These are phyloP conservation scores for Dacryopinax spathularia DNA, from an alignment of 768 basidiomycete species.

Conservation along the genomic window DNA sequence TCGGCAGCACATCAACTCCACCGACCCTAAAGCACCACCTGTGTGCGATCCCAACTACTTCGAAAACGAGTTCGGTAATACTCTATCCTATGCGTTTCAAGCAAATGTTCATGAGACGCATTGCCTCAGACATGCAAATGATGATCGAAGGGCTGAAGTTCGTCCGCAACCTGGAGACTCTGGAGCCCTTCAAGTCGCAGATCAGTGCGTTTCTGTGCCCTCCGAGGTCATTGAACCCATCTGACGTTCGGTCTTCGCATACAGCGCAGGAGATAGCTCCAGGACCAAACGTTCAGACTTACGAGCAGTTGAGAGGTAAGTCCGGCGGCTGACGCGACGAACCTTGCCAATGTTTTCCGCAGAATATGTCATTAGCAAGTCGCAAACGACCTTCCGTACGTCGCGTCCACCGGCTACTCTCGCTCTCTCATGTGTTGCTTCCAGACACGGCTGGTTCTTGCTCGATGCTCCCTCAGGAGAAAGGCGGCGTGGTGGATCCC, in stretches of 20 bases:
- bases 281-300: no score
- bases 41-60: conserved; percentile 32
- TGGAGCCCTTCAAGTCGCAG: conserved; percentile 21
- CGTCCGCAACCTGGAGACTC: conserved; percentile 16
- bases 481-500: conserved; percentile 48
- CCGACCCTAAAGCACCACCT: conserved; percentile 25
- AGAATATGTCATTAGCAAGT: conserved; percentile 17
- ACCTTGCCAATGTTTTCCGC: no score
- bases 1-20: conserved; percentile 16
- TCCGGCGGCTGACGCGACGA: no score
- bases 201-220: no score
- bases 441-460: conserved; percentile 38
- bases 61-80: conserved; percentile 31
- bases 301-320: no score
- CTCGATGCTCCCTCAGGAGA: conserved; percentile 47
- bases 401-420: not conserved
- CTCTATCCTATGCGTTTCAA: no score
- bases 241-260: no score
- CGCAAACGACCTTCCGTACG: conserved; percentile 17
- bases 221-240: conserved; percentile 23
- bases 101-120: no score
- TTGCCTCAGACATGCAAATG: no score
- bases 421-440: not conserved
- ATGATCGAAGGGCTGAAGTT: conserved; percentile 25
- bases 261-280: no score